Evolutionary conservation across 2,329 filamentous ascomycete genomes (phyloP).

Genomic region (Talaromyces sp.): DNA sequence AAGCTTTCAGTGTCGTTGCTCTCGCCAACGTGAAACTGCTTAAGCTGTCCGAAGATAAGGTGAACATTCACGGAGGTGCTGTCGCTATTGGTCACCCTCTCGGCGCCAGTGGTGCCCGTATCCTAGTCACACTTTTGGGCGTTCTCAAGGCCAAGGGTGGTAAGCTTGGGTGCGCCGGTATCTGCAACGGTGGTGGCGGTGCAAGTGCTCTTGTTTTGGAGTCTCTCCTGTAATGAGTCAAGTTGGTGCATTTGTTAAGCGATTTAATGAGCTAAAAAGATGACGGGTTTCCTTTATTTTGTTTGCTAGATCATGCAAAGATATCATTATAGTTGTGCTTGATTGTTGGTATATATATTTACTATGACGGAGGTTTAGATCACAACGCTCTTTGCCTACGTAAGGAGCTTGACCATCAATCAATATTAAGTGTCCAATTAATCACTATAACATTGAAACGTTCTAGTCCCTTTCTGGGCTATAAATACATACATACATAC

Average conservation of each 20-base stretch:
- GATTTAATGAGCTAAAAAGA: slow-evolving; percentile 1
- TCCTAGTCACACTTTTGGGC: slow-evolving; percentile 82
- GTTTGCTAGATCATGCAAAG: neutral
- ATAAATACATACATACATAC: neutral
- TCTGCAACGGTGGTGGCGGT: slow-evolving; percentile 97
- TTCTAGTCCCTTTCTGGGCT: neutral
- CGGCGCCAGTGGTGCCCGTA: slow-evolving; percentile 88
- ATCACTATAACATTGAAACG: neutral
- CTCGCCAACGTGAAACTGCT: slow-evolving; percentile 95
- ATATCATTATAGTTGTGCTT: neutral
- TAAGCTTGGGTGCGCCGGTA: slow-evolving; percentile 89
- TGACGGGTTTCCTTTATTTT: slow-evolving; percentile 3
- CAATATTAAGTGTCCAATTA: neutral
- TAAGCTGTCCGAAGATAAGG: slow-evolving; percentile 71
- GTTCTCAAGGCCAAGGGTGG: slow-evolving; percentile 86
- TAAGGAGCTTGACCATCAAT: neutral
- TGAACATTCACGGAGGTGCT: slow-evolving; percentile 92
- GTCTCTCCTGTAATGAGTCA: slow-evolving; percentile 40
- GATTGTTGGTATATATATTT: neutral
- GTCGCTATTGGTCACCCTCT: slow-evolving; percentile 92
- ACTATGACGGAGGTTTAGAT: neutral
- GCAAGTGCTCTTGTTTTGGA: slow-evolving; percentile 93
- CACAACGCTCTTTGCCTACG: neutral
- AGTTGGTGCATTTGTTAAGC: neutral
- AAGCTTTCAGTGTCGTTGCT: slow-evolving; percentile 95